Evolutionary conservation across 2,329 filamentous ascomycete genomes (phyloP).

Genomic region (Talaromyces sp.): DNA sequence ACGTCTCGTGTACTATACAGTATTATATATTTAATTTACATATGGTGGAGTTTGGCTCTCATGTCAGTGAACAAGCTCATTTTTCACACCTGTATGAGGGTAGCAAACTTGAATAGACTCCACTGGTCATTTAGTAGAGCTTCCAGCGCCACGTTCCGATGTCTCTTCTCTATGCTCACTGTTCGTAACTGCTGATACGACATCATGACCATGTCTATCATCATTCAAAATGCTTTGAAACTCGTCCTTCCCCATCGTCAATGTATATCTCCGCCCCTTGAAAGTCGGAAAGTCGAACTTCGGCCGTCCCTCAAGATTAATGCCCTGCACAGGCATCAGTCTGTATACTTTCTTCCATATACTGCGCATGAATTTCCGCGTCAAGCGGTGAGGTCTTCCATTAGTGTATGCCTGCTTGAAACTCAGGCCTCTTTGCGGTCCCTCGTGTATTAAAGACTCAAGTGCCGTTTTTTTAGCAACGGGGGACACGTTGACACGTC

Average conservation of each 20-base stretch:
- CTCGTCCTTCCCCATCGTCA: slow-evolving; percentile 9
- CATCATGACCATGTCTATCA: background rate
- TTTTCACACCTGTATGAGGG: background rate
- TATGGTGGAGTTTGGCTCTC: too few relatives aligned
- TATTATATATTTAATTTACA: background rate
- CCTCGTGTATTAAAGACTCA: slow-evolving; percentile 31
- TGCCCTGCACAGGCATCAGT: slow-evolving; percentile 30
- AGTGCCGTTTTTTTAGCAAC: slow-evolving; percentile 11
- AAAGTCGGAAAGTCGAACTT: slow-evolving; percentile 30
- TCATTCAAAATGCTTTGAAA: slow-evolving; percentile 8
- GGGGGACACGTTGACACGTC: background rate
- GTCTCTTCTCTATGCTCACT: background rate
- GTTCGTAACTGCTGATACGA: too few relatives aligned
- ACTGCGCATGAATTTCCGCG: slow-evolving; percentile 36
- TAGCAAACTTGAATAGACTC: background rate
- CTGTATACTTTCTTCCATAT: slow-evolving; percentile 37
- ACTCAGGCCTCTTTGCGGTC: slow-evolving; percentile 36
- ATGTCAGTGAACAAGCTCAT: background rate
- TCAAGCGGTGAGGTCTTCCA: slow-evolving; percentile 41
- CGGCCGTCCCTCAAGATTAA: slow-evolving; percentile 24
- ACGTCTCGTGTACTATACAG: background rate
- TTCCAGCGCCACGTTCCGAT: background rate
- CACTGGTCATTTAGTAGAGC: background rate
- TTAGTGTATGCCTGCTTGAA: slow-evolving; percentile 29
- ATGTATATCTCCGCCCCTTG: background rate